Percentiles rank a stretch among this genome's conserved stretches.
Evolutionary conservation across 164 flowering plant species (phyloP).

Genomic region (Berberis thunbergii): DNA sequence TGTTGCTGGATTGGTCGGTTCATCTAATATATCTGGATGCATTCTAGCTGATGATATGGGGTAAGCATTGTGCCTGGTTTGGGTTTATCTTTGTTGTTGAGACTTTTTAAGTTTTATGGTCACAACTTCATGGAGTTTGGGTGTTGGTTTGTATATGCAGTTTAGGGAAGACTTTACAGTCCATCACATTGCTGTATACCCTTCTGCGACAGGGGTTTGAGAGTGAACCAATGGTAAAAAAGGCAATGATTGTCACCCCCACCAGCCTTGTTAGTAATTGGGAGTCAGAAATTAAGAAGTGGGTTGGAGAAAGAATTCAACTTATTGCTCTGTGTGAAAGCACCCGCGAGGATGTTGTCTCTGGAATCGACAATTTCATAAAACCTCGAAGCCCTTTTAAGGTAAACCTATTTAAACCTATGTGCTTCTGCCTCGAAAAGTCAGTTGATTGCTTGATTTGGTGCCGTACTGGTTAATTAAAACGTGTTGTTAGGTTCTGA

Average conservation of each 20-base stretch:
- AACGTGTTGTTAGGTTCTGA: slow-evolving; percentile 50
- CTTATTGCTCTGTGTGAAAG: slow-evolving; percentile 94
- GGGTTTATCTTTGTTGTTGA: slow-evolving; percentile 1
- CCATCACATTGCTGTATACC: slow-evolving; percentile 85
- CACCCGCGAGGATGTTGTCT: slow-evolving; percentile 74
- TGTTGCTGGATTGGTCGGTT: slow-evolving; percentile 57
- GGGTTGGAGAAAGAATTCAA: slow-evolving; percentile 83
- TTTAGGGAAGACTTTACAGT: slow-evolving; percentile 64
- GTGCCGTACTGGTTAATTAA: slow-evolving; percentile 15
- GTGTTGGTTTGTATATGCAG: slow-evolving; percentile 30
- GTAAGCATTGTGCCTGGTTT: slow-evolving; percentile 24
- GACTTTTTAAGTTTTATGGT: neutral
- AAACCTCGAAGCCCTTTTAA: slow-evolving; percentile 53
- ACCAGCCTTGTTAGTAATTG: slow-evolving; percentile 97
- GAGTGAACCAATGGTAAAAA: slow-evolving; percentile 86
- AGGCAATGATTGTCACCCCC: slow-evolving; percentile 92
- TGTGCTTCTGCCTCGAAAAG: slow-evolving; percentile 1
- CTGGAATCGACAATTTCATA: slow-evolving; percentile 68
- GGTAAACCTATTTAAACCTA: slow-evolving; percentile 25
- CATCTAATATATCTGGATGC: slow-evolving; percentile 65
- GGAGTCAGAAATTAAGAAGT: slow-evolving; percentile 95
- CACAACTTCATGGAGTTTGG: neutral
- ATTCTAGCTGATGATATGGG: slow-evolving; percentile 99
- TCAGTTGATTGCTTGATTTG: neutral
- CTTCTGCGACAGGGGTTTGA: slow-evolving; percentile 96